These are phyloP conservation scores for Xylaria polymorpha DNA, from an alignment of 2,329 filamentous ascomycete species.

Conservation along the genomic window DNA sequence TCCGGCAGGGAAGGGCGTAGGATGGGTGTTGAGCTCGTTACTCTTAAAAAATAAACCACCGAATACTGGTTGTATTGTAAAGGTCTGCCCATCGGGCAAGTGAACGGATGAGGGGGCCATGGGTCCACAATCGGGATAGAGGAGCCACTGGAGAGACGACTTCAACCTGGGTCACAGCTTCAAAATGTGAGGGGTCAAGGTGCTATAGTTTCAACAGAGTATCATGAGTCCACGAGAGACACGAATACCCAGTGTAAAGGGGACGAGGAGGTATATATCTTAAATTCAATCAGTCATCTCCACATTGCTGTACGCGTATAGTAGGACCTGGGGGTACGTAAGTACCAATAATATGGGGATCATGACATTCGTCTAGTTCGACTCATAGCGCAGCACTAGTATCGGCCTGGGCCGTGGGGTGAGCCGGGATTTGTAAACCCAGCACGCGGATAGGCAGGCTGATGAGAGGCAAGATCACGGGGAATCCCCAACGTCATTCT, in stretches of 20 bases:
- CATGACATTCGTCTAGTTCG: constrained; percentile 7
- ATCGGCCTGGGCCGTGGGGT: constrained; percentile 11
- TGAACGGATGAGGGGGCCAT: constrained; percentile 64
- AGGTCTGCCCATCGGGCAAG: constrained; percentile 87
- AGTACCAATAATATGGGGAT: neutral
- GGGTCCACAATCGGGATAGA: constrained; percentile 7
- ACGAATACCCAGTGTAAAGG: neutral
- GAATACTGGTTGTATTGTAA: constrained; percentile 86
- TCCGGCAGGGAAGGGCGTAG: constrained; percentile 80
- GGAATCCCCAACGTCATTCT: constrained; percentile 27
- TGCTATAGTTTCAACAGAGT: neutral
- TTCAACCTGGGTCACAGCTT: neutral
- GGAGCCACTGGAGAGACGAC: neutral
- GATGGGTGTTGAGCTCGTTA: constrained; percentile 76
- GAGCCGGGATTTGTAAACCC: constrained; percentile 29
- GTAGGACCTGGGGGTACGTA: too few species aligned
- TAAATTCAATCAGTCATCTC: neutral
- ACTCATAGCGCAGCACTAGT: neutral
- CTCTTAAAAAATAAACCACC: constrained; percentile 92
- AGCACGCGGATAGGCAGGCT: constrained; percentile 26
- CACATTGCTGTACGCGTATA: neutral
- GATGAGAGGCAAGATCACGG: constrained; percentile 1
- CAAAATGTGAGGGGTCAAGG: neutral
- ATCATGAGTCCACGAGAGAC: neutral
- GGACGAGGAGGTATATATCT: neutral